Conservation (phyloP, 768 basidiomycete species). For the Leucosporidium scottii region DNA sequence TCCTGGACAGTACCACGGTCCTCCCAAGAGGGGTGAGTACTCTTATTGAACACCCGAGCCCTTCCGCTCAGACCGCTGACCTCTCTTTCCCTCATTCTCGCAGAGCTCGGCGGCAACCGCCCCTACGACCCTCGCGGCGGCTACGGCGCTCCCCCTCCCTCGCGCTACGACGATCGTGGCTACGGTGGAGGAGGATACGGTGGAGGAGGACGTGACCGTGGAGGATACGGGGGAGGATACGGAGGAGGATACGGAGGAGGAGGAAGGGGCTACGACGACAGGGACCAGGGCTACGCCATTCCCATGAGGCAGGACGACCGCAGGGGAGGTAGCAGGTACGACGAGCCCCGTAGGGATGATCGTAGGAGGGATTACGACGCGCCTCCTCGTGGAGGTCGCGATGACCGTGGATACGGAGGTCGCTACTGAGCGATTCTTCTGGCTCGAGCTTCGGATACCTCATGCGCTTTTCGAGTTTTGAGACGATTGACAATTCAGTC, state of each 20-base stretch:
- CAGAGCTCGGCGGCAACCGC: constrained; percentile 47
- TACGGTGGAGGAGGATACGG: constrained; percentile 46
- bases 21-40: constrained; percentile 69
- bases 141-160: constrained; percentile 75
- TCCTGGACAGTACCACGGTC: constrained; percentile 88
- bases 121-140: constrained; percentile 80
- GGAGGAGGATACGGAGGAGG: not conserved
- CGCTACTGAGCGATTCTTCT: too few species aligned
- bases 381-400: too few species aligned
- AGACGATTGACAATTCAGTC: too few species aligned
- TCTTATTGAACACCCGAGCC: constrained; percentile 38
- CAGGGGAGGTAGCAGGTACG: constrained; percentile 37
- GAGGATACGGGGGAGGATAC: too few species aligned
- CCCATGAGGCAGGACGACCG: constrained; percentile 30
- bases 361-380: not conserved
- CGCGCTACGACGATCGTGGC: constrained; percentile 48
- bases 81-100: not conserved
- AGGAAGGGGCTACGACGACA: constrained; percentile 47
- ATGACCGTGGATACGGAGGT: too few species aligned
- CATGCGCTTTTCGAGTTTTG: too few species aligned
- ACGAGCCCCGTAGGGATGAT: constrained; percentile 43
- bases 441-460: too few species aligned
- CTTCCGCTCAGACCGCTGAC: constrained; percentile 13
- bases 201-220: constrained; percentile 15
- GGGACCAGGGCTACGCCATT: constrained; percentile 33